Evolutionary conservation across 352 stramenopile genomes (phyloP), one percentile per base, ranked within the genome.

Genomic region (Globisporangium lucens): DNA sequence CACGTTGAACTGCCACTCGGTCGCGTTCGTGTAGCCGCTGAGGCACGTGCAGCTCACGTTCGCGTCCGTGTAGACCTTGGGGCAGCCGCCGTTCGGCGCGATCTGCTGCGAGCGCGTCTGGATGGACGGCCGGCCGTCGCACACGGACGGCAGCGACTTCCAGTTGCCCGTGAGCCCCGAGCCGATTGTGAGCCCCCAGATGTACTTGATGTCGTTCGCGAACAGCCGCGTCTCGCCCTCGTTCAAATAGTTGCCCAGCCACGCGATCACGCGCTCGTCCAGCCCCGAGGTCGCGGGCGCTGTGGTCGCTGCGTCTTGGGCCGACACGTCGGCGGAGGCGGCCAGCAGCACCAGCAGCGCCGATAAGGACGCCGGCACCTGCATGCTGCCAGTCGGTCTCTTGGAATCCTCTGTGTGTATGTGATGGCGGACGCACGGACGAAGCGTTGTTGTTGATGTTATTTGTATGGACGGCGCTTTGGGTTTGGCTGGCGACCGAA

Each of bases 41-140:
- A 89, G 69, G 56, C 81, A 89, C 38, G 81, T 89, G 67, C 81
- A 89, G 53, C 75, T 85, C 27, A 84, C 78, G n/a, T 74, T 69
- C 15, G 58, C 76, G 43, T 73, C 68, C 56, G 74, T 85, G 65
- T 83, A 83, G 29, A 79, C 69, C 7, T 77, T 59, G 0, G 76
- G 77, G 38, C 79, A 89, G 38, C 70, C 78, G 41, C 74, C 74
- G 51, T 89, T 89, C 27, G 81, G 67, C 27, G 66, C 67, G 38
- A 87, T 69, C 7, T 62, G 60, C 30, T 67, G 69, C 13, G 73
- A 81, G 35, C 81, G 78, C 60, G 75, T 86, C 68, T 87, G 72
- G 24, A 89, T 68, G 33, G 75, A 82, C 52, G 78, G 79, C 52
- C 75, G 73, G 41, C 75, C 75, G 56, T 75, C 71, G 56, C 81